Evolutionary conservation across 1,284 basidiomycete genomes (phyloP).

Genomic region (Psilocybe mexicana): DNA sequence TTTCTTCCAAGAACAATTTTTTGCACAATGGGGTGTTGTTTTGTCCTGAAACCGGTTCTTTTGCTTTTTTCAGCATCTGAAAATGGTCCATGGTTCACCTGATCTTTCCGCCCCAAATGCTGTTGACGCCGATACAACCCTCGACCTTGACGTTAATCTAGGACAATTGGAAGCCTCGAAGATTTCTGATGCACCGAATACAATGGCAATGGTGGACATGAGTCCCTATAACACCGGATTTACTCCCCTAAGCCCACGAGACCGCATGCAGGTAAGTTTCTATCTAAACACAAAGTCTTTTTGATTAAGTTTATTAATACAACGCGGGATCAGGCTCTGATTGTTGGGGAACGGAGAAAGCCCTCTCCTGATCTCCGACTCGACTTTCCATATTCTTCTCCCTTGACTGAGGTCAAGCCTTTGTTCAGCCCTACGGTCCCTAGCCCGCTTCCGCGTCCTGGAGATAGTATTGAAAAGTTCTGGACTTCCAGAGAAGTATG

Average conservation of each 20-base stretch:
- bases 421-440: slow-evolving; percentile 28
- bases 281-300: neutral
- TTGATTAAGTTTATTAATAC: neutral
- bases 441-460: slow-evolving; percentile 28
- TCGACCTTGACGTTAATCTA: neutral
- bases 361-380: slow-evolving; percentile 31
- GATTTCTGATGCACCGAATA: neutral
- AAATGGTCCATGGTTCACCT: too few species aligned
- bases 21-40: too few species aligned
- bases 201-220: neutral
- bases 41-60: neutral
- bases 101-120: too few species aligned
- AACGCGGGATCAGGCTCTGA: slow-evolving; percentile 15
- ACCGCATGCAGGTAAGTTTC: slow-evolving; percentile 19
- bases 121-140: neutral
- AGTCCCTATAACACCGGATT: slow-evolving; percentile 24
- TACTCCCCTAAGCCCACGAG: slow-evolving; percentile 25
- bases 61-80: neutral
- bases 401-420: slow-evolving; percentile 32
- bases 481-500: slow-evolving; percentile 34
- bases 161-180: neutral
- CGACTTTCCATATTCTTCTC: slow-evolving; percentile 28
- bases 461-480: slow-evolving; percentile 26
- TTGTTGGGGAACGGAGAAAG: slow-evolving; percentile 21
- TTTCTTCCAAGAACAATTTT: too few species aligned